Percentiles rank a stretch among this genome's conserved stretches.
These are phyloP conservation scores for Marsdenia floribunda DNA, from an alignment of 257 asterid genomes.

Conservation along the genomic window DNA sequence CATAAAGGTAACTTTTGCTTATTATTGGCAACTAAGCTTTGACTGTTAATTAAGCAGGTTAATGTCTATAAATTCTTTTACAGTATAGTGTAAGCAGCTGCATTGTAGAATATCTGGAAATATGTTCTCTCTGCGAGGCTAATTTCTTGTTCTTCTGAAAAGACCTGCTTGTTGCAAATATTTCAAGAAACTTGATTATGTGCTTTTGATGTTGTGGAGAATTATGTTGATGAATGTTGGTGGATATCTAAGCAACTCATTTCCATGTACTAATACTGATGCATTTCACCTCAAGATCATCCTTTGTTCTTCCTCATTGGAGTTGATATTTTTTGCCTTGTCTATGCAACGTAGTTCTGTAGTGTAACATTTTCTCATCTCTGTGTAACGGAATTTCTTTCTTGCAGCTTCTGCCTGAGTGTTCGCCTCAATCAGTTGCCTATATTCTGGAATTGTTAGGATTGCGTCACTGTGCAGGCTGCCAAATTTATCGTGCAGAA, in stretches of 20 bases:
- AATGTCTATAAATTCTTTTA: conserved; percentile 1
- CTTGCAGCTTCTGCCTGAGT: conserved; percentile 85
- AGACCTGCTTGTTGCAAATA: neutral
- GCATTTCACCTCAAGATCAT: neutral
- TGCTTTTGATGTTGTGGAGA: neutral
- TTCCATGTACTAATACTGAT: neutral
- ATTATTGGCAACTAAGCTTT: neutral
- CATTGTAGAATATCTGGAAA: neutral
- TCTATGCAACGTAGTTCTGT: neutral
- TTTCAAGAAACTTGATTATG: neutral
- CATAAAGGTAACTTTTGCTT: conserved; percentile 56
- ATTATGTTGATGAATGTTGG: neutral
- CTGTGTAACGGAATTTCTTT: conserved; percentile 3
- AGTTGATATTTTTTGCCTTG: neutral
- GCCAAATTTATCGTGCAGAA: conserved; percentile 88
- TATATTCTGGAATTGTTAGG: conserved; percentile 64
- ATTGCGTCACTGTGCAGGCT: conserved; percentile 74
- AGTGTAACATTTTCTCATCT: neutral
- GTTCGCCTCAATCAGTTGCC: conserved; percentile 76
- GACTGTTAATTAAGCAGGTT: neutral
- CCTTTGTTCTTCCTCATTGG: neutral
- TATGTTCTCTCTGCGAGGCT: neutral
- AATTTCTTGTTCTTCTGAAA: neutral
- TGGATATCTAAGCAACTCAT: neutral
- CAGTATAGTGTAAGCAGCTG: conserved; percentile 1